These are phyloP conservation scores for Ophiostoma sp. DNA, from an alignment of 2,329 filamentous ascomycete species.

Conservation along the genomic window DNA sequence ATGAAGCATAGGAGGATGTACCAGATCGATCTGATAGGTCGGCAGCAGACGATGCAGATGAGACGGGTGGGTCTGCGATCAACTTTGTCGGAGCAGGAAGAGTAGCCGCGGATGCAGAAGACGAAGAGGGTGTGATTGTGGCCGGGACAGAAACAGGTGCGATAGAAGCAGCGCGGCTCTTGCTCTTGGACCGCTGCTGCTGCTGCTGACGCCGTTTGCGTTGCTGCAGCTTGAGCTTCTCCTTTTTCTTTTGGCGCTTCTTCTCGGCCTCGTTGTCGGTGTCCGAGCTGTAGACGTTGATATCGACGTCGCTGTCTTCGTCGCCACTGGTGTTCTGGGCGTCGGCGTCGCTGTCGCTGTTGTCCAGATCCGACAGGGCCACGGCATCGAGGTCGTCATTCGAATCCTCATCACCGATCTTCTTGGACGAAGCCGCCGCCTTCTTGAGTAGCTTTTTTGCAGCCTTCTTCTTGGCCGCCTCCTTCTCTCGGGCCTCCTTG, in stretches of 20 bases:
- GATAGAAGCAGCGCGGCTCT: not conserved
- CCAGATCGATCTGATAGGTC: constrained; percentile 20
- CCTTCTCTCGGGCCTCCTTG: constrained; percentile 29
- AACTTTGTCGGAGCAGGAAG: not conserved
- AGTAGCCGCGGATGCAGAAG: not conserved
- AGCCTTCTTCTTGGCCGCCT: constrained; percentile 32
- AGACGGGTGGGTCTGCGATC: not conserved
- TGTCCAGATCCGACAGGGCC: not conserved
- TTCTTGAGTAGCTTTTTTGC: constrained; percentile 28
- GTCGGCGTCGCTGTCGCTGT: not conserved
- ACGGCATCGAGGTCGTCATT: not conserved
- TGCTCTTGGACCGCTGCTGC: not conserved
- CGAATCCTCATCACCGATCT: not conserved
- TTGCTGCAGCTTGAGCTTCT: constrained; percentile 1
- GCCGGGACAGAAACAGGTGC: not conserved
- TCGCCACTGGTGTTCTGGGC: not conserved
- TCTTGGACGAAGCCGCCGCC: constrained; percentile 25
- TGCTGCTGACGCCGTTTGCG: constrained; percentile 10
- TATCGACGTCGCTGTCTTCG: not conserved
- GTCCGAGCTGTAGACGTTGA: not conserved
- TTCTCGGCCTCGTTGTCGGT: constrained; percentile 22
- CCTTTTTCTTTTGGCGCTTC: constrained; percentile 4
- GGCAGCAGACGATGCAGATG: constrained; percentile 13
- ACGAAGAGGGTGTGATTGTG: not conserved
- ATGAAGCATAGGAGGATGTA: constrained; percentile 7